Evolutionary conservation across 805 yeast genomes (phyloP), one percentile per base, ranked within the genome.

Genomic region (Saccharomycopsis fermentans): DNA sequence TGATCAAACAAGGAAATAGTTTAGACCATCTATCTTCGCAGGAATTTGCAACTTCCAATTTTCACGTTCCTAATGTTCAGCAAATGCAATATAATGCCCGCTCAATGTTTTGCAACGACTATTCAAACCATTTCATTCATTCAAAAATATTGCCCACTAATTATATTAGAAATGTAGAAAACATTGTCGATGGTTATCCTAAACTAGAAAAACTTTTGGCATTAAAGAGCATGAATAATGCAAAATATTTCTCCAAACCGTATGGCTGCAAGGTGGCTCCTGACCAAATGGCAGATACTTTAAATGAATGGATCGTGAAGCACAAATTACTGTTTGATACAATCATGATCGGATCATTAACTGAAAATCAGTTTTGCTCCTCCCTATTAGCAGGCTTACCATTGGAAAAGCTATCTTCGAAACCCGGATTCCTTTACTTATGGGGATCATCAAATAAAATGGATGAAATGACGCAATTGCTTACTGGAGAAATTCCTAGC

Each of bases 301-400:
- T 91, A 59, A 77, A 80, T 59, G 67, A 69, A 21, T 87, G 96
- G 95, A 80, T 82, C 35, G 69, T 71, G 17, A 73, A 73, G 19
- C 81, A 82, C 58, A 76, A 78, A 6, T 66, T 87, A 40, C 81
- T 80, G 60, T 92, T 91, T 70, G 97, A 91, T 68, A 96, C 90
- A 11, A 86, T 92, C 14, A 89, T 92, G 96, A 82, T 91, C 57
- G 96, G 96, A 0, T 92, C 94, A 2, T 74, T 92, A 55, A 80
- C 86, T 1, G 91, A 87, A 63, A 83, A 86, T 66, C 90, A 84
- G 66, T 78, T 86, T 57, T 73, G 87, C 19, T 75, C 80, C 51
- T 86, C 88, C 0, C 65, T 84, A 1, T 72, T 91, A 26, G 71
- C 79, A 1, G 80, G 78, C 63, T 71, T 90, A 52, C 96, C 96